phyloP scores from a whole-genome alignment of 2,329 filamentous ascomycete genomes.

The Stromatinia cepivora region DNA sequence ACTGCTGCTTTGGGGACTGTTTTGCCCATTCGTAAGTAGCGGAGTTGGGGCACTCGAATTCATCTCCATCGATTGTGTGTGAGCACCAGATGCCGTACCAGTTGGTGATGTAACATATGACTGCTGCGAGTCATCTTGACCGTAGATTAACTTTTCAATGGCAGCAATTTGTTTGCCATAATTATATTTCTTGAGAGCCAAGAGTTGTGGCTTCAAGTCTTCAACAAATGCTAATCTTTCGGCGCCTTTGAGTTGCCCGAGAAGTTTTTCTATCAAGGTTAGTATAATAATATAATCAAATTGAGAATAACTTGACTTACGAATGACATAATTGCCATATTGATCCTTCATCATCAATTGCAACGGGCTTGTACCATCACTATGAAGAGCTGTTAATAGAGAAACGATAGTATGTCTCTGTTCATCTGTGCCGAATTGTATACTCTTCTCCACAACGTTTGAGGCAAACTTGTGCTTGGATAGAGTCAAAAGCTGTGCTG shows the following conservation, averaged over 20 bases:
- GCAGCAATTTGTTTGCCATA: conserved; percentile 66
- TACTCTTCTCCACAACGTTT: conserved; percentile 94
- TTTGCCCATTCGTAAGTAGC: conserved; percentile 65
- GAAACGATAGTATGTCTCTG: conserved; percentile 70
- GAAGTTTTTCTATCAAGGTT: conserved; percentile 70
- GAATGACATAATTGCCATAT: conserved; percentile 94
- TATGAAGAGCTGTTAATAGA: conserved; percentile 58
- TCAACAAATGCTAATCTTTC: conserved; percentile 62
- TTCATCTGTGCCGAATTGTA: conserved; percentile 66
- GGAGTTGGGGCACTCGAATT: conserved; percentile 62
- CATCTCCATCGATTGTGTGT: conserved; percentile 45
- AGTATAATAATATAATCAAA: conserved; percentile 2
- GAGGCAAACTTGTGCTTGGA: conserved; percentile 97
- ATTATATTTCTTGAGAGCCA: conserved; percentile 61
- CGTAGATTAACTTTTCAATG: conserved; percentile 57
- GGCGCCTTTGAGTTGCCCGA: conserved; percentile 59
- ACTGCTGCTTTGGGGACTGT: conserved; percentile 67
- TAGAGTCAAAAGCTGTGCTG: conserved; percentile 67
- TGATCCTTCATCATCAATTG: conserved; percentile 82
- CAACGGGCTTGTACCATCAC: conserved; percentile 69
- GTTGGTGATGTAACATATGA: conserved; percentile 30
- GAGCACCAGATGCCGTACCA: conserved; percentile 35
- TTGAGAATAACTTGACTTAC: conserved; percentile 58
- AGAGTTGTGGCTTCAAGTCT: conserved; percentile 63
- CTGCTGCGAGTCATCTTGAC: conserved; percentile 23